Conservation (phyloP, 306 rosid species). For the Quercus gilva region DNA sequence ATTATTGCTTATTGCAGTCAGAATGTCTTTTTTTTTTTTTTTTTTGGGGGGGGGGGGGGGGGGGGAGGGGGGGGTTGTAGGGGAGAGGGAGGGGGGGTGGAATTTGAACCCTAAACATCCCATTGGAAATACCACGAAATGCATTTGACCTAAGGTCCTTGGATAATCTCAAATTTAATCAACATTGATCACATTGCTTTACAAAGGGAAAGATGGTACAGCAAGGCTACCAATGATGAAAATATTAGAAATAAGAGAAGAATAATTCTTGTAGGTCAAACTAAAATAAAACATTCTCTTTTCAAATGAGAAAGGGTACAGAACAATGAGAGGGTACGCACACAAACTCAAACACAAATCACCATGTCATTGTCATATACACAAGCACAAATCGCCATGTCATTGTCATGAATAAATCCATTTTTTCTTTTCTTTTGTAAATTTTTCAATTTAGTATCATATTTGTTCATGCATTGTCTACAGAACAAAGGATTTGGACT, state of each 20-base stretch:
- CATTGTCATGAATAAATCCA: background rate
- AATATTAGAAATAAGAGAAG: background rate
- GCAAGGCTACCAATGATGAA: background rate
- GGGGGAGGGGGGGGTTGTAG: too few species aligned
- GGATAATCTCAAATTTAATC: too few species aligned
- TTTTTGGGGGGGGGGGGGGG: too few species aligned
- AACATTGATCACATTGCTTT: background rate
- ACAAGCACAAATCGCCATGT: background rate
- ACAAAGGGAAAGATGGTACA: background rate
- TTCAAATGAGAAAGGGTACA: background rate
- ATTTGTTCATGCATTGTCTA: background rate
- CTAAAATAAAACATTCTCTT: too few species aligned
- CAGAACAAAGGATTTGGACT: background rate
- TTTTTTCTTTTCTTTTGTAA: background rate
- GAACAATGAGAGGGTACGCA: background rate
- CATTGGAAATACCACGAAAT: too few species aligned
- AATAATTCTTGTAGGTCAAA: background rate
- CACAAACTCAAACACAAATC: background rate
- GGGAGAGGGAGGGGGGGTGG: too few species aligned
- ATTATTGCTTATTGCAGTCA: background rate
- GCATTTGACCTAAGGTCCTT: too few species aligned
- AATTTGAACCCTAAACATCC: too few species aligned
- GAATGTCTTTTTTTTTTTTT: background rate
- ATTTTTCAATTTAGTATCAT: background rate
- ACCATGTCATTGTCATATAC: background rate